Conservation (phyloP, 2,329 filamentous ascomycete species). For the Epicoccum sorghinum region DNA sequence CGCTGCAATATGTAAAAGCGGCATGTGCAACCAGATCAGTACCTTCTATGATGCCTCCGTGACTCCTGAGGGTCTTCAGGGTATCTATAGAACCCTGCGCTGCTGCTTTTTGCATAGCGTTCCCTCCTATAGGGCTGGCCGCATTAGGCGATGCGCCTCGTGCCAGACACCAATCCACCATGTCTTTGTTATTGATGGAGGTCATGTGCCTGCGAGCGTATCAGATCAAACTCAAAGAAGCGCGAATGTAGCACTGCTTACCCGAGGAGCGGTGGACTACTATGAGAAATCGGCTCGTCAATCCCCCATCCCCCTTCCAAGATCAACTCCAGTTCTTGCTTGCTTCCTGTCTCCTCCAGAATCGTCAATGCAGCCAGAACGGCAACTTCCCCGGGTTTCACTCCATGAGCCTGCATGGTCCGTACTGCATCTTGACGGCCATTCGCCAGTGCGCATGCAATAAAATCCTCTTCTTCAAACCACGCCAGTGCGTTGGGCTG, state of each 20-base stretch:
- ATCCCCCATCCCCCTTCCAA: not conserved
- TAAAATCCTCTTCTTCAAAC: not conserved
- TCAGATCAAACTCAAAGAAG: not conserved
- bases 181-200: not conserved
- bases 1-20: not conserved
- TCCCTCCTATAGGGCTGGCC: not conserved
- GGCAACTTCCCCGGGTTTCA: not conserved
- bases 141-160: conserved; percentile 1
- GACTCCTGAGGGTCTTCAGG: not conserved
- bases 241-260: not conserved
- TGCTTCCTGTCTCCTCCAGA: not conserved
- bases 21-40: conserved; percentile 2
- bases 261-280: not conserved
- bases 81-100: not conserved
- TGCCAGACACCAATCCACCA: not conserved
- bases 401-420: not conserved
- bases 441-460: not conserved
- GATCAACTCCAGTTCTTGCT: not conserved
- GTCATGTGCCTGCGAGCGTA: not conserved
- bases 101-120: conserved; percentile 2
- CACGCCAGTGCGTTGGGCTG: not conserved
- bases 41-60: not conserved
- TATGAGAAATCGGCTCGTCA: not conserved
- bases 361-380: not conserved
- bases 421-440: not conserved